A percentile compares a stretch with the other conserved stretches of the same genome.
Conservation (phyloP, 2,329 filamentous ascomycete species). For the Onygenales sp. region DNA sequence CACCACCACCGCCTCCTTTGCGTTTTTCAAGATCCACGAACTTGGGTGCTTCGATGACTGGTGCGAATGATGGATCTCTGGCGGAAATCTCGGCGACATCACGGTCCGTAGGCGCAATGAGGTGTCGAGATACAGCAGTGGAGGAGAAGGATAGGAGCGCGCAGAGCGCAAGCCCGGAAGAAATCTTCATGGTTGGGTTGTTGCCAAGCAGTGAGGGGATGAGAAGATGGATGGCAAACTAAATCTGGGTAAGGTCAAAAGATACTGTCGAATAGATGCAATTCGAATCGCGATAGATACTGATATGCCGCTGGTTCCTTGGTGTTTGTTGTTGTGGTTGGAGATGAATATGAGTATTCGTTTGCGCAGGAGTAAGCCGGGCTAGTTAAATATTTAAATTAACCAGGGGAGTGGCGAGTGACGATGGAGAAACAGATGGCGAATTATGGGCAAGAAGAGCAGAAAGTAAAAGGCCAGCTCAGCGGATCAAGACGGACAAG, state of each 20-base stretch:
- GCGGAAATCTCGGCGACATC: conserved; percentile 2
- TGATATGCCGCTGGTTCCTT: too few species aligned
- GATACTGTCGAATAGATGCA: background rate
- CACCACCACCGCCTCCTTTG: conserved; percentile 40
- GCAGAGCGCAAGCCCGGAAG: conserved; percentile 14
- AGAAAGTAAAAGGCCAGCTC: too few species aligned
- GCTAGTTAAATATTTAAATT: too few species aligned
- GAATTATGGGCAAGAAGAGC: too few species aligned
- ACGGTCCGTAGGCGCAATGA: conserved; percentile 12
- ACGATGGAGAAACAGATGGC: too few species aligned
- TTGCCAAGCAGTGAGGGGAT: background rate
- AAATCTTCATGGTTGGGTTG: conserved; percentile 22
- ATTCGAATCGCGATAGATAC: too few species aligned
- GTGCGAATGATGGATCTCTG: background rate
- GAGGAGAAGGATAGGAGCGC: conserved; percentile 22
- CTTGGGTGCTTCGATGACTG: conserved; percentile 8
- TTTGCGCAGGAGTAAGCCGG: too few species aligned
- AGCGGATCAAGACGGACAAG: too few species aligned
- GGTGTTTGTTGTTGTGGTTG: too few species aligned
- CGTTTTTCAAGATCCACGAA: conserved; percentile 35
- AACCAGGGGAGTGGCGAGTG: too few species aligned
- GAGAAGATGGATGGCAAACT: background rate
- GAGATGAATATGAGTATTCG: too few species aligned
- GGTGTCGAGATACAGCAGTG: conserved; percentile 18
- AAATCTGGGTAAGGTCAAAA: background rate